phyloP scores from a whole-genome alignment of 208 protist genomes.

The Naegleria fowleri region DNA sequence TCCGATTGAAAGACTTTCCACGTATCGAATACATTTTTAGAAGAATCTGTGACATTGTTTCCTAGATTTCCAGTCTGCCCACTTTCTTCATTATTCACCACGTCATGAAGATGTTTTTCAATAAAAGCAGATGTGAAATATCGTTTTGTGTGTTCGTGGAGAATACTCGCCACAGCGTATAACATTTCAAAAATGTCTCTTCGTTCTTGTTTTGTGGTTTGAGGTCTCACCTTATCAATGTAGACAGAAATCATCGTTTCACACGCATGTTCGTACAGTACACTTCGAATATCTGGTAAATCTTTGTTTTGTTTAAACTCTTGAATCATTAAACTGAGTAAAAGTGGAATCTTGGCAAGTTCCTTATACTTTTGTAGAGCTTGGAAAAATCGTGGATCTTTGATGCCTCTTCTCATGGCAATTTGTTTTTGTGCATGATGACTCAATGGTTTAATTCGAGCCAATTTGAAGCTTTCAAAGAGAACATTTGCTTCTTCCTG shows the following conservation, averaged over 20 bases:
- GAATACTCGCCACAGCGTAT: neutral
- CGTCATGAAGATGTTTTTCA: neutral
- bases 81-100: neutral
- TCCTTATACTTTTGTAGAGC: conserved; percentile 7
- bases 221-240: neutral
- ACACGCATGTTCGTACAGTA: neutral
- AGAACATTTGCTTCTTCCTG: neutral
- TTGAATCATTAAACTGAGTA: conserved; percentile 7
- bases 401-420: neutral
- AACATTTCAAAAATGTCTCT: neutral
- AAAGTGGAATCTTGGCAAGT: conserved; percentile 10
- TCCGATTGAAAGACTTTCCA: neutral
- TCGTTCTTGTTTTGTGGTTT: neutral
- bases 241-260: neutral
- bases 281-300: neutral
- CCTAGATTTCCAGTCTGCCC: neutral
- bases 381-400: neutral
- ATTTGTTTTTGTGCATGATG: conserved; percentile 2
- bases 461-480: neutral
- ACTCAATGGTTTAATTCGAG: neutral
- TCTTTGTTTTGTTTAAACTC: neutral
- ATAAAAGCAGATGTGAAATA: neutral
- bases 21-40: neutral
- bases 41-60: neutral
- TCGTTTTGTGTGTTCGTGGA: neutral